Base-by-base conservation (phyloP, 2,329 filamentous ascomycete genomes). In the Aspergillus ibericus region DNA sequence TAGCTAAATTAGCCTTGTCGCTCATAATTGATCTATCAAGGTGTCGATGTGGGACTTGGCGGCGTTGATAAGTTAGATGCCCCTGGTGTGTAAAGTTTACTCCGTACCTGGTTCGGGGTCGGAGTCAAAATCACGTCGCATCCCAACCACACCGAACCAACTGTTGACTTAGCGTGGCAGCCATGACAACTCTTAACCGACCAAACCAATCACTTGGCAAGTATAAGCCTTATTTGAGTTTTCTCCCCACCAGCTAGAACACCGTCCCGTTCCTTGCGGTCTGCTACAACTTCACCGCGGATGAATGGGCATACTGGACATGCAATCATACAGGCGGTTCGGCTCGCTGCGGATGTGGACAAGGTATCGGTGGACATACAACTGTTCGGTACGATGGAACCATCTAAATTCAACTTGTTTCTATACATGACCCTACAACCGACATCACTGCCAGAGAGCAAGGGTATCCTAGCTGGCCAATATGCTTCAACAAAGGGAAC, bases 341-440 rank as follows among this genome's bases (percentile, higher is more conserved):
- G 25, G 32, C 44, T 32, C 44, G 27, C 40, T 29, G 9, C 4
- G 8, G 4, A 48, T 29, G n/a, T 29, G n/a, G 25, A 36, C 18
- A 22, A 20, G 42, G 35, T 46, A 32, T 52, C 20, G 44, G 44
- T 29, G 25, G 18, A 13, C 38, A 32, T 27, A 53, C 36, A 51
- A 36, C 50, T 15, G 34, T 36, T 25, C 25, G 36, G 35, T 18
- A 42, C 10, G 22, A 34, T 55, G 51, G 59, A 52, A 71, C 70
- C 67, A 66, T 66, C 59, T 70, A 69, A 68, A 68, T 70, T 70
- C 69, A 71, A 73, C 63, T 68, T 67, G 69, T 69, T 75, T 73
- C 73, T 76, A 75, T 76, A 76, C 74, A 76, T 64, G 71, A 69
- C 67, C 70, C 70, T 64, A 65, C 66, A 66, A 67, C 67, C 61